A percentile compares a stretch with the other conserved stretches of the same genome.
Evolutionary conservation across 2,329 filamentous ascomycete genomes (phyloP).

Genomic region (Diaporthe citrichinensis): DNA sequence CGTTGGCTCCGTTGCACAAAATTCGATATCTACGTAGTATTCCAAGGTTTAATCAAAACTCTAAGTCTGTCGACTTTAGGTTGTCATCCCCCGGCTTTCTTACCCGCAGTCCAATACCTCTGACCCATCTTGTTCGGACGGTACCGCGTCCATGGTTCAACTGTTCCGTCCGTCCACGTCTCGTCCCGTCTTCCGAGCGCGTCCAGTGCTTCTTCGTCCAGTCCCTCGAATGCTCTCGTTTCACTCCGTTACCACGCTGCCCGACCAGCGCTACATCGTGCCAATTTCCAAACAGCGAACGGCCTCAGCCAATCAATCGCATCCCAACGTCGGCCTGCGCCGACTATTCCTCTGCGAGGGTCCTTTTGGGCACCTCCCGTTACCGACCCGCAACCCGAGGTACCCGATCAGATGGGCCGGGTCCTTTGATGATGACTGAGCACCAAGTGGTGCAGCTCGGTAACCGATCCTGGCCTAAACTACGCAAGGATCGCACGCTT

Average conservation of each 20-base stretch:
- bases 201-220: background rate
- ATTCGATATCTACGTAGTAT: constrained; percentile 14
- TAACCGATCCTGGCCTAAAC: background rate
- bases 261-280: background rate
- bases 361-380: background rate
- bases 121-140: background rate
- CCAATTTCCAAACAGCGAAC: background rate
- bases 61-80: constrained; percentile 16
- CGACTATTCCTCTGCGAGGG: background rate
- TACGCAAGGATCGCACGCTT: background rate
- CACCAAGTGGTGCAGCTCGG: background rate
- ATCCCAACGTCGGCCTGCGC: background rate
- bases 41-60: constrained; percentile 22
- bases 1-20: background rate
- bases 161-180: background rate
- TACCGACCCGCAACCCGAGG: background rate
- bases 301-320: background rate
- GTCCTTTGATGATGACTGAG: too few relatives aligned
- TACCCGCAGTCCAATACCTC: background rate
- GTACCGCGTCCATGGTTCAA: constrained; percentile 15
- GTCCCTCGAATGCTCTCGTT: background rate
- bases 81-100: background rate
- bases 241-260: background rate
- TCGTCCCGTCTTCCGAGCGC: background rate
- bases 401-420: background rate